Conservation (phyloP, 495 filamentous ascomycete genomes). For the Penicillium atrosanguineum region DNA sequence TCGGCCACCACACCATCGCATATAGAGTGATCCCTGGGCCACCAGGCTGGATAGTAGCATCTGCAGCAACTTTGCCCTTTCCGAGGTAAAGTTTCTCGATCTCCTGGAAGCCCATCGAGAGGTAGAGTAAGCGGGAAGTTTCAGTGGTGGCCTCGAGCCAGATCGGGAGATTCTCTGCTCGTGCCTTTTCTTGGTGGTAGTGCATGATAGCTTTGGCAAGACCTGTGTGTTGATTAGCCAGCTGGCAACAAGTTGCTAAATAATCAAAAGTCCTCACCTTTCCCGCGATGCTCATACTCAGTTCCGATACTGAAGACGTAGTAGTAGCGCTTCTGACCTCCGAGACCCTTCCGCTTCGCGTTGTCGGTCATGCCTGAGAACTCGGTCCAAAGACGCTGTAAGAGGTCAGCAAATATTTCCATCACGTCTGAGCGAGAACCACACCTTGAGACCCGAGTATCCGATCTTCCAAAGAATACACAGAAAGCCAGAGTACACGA, state of each 20-base stretch:
- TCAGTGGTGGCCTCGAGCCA: slow-evolving; percentile 30
- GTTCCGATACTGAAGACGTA: slow-evolving; percentile 32
- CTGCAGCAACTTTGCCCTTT: slow-evolving; percentile 22
- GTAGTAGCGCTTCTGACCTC: slow-evolving; percentile 23
- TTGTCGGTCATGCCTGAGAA: slow-evolving; percentile 28
- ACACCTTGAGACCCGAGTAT: slow-evolving; percentile 22
- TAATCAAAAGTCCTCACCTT: slow-evolving; percentile 11
- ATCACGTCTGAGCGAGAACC: not conserved
- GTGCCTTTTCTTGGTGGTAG: slow-evolving; percentile 18
- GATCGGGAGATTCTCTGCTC: slow-evolving; percentile 23
- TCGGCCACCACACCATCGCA: slow-evolving; percentile 35
- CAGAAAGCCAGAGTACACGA: slow-evolving; percentile 22
- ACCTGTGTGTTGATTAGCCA: slow-evolving; percentile 6
- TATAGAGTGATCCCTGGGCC: slow-evolving; percentile 25
- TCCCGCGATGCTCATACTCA: slow-evolving; percentile 25
- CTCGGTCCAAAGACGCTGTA: slow-evolving; percentile 26
- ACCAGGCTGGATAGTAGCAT: slow-evolving; percentile 20
- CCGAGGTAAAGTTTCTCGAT: slow-evolving; percentile 25
- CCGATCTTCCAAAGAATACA: slow-evolving; percentile 24
- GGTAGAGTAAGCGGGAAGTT: slow-evolving; percentile 21
- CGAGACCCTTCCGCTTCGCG: slow-evolving; percentile 24
- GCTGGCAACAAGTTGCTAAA: not conserved
- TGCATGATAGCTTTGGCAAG: slow-evolving; percentile 26
- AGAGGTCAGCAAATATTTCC: not conserved
- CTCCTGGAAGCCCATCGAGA: slow-evolving; percentile 28